Evolutionary conservation across 2,329 filamentous ascomycete genomes (phyloP), one percentile per base, ranked within the genome.

Genomic region (Epichloe hybrida): DNA sequence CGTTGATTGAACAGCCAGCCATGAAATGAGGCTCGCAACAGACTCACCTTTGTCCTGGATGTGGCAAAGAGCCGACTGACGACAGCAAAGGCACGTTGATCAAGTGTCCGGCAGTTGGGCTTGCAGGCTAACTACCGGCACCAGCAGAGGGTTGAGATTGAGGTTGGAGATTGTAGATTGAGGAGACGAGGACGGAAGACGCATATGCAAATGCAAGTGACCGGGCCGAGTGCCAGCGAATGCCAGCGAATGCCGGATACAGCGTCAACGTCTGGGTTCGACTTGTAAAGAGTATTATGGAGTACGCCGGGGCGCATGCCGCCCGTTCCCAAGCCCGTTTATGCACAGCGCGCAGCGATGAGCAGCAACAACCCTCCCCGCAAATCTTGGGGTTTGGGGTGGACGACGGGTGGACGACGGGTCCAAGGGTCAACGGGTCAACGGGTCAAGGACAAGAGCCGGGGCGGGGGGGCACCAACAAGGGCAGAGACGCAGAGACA

Each of bases 51-150:
- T 57, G 52, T 53, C 53, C 56, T 46, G 59, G 56, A 49, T 56
- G 56, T 23, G 57, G 55, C 46, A 59, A 56, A 48, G 56, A 54
- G 54, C 52, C 58, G 49, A 58, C 46, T 13, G 50, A 50, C 8
- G 53, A 49, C 35, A 56, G 52, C 27, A 56, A 54, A 27, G 58
- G 54, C 40, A 58, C 52, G 42, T 54, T 52, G 58, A 62, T 59
- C 46, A 56, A 43, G 40, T 61, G 62, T 57, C 72, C 70, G 58
- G 73, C 70, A 48, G 70, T 72, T 58, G 72, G 71, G 63, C 71
- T 73, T 58, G 39, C n/a, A 39, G 46, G 42, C 34, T 75, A 70
- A 58, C 69, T 67, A 56, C 64, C 56, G 52, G 21, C 67, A 56
- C 64, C 56, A 52, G 20, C 54, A 57, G 54, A 59, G 47, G 48